phyloP scores from a whole-genome alignment of 2,329 filamentous ascomycete genomes.

The Massarina eburnea region DNA sequence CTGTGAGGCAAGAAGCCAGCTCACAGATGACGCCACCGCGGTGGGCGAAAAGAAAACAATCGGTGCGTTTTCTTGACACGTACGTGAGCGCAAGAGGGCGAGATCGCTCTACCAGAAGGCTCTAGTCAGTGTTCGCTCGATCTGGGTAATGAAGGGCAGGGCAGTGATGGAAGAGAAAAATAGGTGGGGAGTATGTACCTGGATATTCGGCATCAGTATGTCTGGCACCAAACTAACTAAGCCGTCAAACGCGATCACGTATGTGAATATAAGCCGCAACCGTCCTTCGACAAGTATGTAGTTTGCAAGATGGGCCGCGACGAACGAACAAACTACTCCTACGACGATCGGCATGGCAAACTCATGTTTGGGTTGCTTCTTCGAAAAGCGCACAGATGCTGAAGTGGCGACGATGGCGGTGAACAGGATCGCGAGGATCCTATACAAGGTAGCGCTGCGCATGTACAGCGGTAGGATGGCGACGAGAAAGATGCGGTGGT shows the following conservation, averaged over 20 bases:
- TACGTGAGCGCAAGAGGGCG: neutral
- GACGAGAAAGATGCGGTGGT: neutral
- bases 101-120: neutral
- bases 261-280: neutral
- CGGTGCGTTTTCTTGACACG: neutral
- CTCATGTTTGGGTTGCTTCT: neutral
- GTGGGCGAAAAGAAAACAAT: neutral
- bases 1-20: neutral
- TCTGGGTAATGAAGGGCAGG: neutral
- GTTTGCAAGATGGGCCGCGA: neutral
- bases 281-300: neutral
- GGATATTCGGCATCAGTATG: neutral
- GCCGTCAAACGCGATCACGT: neutral
- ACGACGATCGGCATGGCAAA: neutral
- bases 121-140: neutral
- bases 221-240: neutral
- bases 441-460: neutral
- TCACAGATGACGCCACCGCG: neutral
- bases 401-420: neutral
- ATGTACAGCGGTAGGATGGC: constrained; percentile 3
- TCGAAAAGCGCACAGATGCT: neutral
- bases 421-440: neutral
- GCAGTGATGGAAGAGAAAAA: neutral
- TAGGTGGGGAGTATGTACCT: too few relatives aligned
- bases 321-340: neutral